Conservation (phyloP, 164 flowering plant species). For the Stephania cephalantha region DNA sequence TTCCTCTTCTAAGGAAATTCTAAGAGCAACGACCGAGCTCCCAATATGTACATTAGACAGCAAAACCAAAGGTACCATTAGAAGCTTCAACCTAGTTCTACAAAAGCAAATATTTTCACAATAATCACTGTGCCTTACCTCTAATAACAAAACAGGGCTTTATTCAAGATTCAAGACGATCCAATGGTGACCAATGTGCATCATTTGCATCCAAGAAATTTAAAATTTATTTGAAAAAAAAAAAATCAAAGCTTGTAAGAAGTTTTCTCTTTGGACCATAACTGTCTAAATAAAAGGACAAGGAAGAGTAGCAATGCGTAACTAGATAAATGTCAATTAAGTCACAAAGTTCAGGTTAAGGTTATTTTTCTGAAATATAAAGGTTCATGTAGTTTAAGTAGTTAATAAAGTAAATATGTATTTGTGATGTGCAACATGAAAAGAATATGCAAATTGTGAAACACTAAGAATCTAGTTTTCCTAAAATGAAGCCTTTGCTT, state of each 20-base stretch:
- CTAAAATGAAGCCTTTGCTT: background rate
- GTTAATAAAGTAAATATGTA: background rate
- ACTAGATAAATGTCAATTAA: background rate
- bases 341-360: background rate
- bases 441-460: background rate
- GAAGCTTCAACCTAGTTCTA: background rate
- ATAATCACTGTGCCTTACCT: background rate
- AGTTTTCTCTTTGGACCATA: background rate
- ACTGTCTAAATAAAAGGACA: background rate
- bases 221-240: too few species aligned
- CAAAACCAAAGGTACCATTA: background rate
- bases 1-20: background rate
- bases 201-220: background rate
- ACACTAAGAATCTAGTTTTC: too few species aligned
- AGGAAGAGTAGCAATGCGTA: background rate
- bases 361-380: too few species aligned
- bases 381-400: too few species aligned
- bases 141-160: background rate
- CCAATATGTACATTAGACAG: background rate
- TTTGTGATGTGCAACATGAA: background rate
- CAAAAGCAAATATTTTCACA: background rate
- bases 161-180: background rate
- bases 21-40: background rate
- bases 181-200: background rate
- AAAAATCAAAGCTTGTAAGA: background rate